A percentile compares a stretch with the other conserved stretches of the same genome.
These are phyloP conservation scores for Mikania micrantha DNA, from an alignment of 129 eudicot genomes.

Conservation along the genomic window DNA sequence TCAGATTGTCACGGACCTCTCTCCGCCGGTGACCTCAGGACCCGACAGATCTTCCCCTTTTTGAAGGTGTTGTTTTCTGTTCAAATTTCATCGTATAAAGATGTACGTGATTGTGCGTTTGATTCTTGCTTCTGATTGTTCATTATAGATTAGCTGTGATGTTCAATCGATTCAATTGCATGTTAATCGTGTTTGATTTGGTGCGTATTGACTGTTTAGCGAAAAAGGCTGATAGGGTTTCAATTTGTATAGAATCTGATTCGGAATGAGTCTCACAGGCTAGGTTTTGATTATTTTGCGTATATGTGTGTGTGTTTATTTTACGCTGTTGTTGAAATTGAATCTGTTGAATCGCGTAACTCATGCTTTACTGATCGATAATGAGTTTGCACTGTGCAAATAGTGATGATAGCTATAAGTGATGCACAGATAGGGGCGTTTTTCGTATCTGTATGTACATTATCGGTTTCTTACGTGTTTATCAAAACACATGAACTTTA, in stretches of 20 bases:
- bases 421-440: no score
- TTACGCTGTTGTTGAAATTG: not conserved
- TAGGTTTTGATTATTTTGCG: slow-evolving; percentile 1
- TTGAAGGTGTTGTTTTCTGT: not conserved
- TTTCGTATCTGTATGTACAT: not conserved
- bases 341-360: not conserved
- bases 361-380: not conserved
- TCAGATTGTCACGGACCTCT: slow-evolving; percentile 19
- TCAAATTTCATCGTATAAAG: not conserved
- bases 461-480: not conserved
- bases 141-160: not conserved
- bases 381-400: not conserved
- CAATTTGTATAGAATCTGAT: not conserved
- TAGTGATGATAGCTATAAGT: not conserved
- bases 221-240: slow-evolving; percentile 7
- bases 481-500: not conserved
- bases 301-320: not conserved
- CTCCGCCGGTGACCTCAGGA: slow-evolving; percentile 21
- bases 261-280: not conserved
- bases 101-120: not conserved
- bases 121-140: not conserved
- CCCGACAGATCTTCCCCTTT: slow-evolving; percentile 9
- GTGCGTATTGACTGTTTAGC: not conserved
- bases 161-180: not conserved
- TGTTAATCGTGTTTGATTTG: not conserved